Evolutionary conservation across 345 rosid genomes (phyloP).

Genomic region (Gossypium turneri): DNA sequence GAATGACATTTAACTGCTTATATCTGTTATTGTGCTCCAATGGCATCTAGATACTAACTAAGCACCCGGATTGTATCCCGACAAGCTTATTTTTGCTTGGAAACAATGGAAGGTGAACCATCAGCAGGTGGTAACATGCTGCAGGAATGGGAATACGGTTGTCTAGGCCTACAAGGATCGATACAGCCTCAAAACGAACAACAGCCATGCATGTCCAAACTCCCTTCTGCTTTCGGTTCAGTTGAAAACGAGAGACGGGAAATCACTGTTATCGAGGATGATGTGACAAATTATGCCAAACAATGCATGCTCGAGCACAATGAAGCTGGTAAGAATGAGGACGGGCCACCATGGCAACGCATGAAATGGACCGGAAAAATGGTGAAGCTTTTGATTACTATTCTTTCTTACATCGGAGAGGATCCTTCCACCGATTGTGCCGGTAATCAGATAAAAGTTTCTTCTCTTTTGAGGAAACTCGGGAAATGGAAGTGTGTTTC

Average conservation of each 20-base stretch:
- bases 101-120: slow-evolving; percentile 7
- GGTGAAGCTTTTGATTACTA: slow-evolving; percentile 25
- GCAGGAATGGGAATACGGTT: not conserved
- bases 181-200: not conserved
- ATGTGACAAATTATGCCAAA: not conserved
- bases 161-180: not conserved
- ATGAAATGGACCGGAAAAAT: slow-evolving; percentile 28
- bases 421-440: slow-evolving; percentile 11
- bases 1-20: not conserved
- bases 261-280: not conserved
- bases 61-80: not conserved
- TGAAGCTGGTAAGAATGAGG: slow-evolving; percentile 8
- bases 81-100: not conserved
- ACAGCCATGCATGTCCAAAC: not conserved
- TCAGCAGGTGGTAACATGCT: not conserved
- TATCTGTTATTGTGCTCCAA: not conserved
- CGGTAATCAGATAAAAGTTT: slow-evolving; percentile 10
- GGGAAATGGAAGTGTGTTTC: slow-evolving; percentile 36
- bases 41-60: not conserved
- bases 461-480: slow-evolving; percentile 19
- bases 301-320: not conserved
- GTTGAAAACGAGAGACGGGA: not conserved
- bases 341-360: slow-evolving; percentile 20
- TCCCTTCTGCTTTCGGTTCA: slow-evolving; percentile 1
- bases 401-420: slow-evolving; percentile 29